These are phyloP conservation scores for Aspergillus ellipticus DNA, from an alignment of 495 filamentous ascomycete species.

Conservation along the genomic window DNA sequence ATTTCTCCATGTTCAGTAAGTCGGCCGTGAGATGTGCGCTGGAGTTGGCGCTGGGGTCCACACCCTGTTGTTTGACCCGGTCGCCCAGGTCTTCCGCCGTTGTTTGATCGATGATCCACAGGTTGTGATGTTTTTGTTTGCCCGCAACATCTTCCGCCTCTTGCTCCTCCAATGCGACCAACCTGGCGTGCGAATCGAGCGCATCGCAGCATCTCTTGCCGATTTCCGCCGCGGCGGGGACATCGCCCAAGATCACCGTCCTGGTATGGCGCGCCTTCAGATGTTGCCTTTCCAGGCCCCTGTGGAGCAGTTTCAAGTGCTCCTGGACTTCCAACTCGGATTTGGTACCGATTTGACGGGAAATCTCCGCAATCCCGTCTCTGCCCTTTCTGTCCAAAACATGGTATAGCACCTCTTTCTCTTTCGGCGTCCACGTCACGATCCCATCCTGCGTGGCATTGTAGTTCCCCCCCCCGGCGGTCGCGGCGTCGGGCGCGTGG, in stretches of 20 bases:
- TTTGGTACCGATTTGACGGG: slow-evolving; percentile 65
- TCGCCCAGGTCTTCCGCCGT: slow-evolving; percentile 39
- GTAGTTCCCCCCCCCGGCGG: slow-evolving; percentile 14
- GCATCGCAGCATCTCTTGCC: slow-evolving; percentile 57
- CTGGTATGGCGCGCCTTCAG: slow-evolving; percentile 17
- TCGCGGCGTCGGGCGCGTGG: slow-evolving; percentile 14
- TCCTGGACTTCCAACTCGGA: slow-evolving; percentile 67
- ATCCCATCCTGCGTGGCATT: slow-evolving; percentile 58
- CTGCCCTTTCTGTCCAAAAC: slow-evolving; percentile 59
- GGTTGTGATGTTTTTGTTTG: slow-evolving; percentile 48
- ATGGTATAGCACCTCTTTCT: slow-evolving; percentile 69
- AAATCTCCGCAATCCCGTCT: slow-evolving; percentile 56
- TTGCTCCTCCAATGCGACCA: slow-evolving; percentile 55
- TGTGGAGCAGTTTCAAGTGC: slow-evolving; percentile 60
- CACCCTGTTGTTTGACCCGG: slow-evolving; percentile 12
- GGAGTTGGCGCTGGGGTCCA: background rate
- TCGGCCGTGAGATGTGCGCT: slow-evolving; percentile 46
- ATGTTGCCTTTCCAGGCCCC: slow-evolving; percentile 38
- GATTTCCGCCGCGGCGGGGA: slow-evolving; percentile 73
- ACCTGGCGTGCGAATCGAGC: slow-evolving; percentile 67
- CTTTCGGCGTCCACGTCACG: slow-evolving; percentile 62
- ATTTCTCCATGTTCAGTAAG: slow-evolving; percentile 56
- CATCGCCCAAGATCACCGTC: slow-evolving; percentile 33
- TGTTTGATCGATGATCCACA: slow-evolving; percentile 51
- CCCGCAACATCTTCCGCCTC: slow-evolving; percentile 51